A percentile compares a stretch with the other conserved stretches of the same genome.
Evolutionary conservation across 495 filamentous ascomycete species (phyloP).

Genomic region (Penicillium mononematosum): DNA sequence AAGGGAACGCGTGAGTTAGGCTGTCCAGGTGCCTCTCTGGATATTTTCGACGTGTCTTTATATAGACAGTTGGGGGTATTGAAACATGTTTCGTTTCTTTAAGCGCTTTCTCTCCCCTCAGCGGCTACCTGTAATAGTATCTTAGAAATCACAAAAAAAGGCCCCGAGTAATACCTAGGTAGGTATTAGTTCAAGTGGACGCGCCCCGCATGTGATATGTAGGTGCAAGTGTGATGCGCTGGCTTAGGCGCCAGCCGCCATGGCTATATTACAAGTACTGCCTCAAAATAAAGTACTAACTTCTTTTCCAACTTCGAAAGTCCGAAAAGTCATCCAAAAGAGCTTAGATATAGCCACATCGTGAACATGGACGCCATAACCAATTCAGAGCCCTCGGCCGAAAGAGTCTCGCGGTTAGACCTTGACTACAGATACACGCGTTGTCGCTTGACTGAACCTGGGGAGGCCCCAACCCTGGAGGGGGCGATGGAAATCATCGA

Average conservation of each 20-base stretch:
- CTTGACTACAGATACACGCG: not conserved
- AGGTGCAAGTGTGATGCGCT: not conserved
- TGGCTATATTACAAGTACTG: not conserved
- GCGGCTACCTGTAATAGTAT: too few relatives aligned
- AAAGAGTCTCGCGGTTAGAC: not conserved
- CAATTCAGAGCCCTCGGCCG: not conserved
- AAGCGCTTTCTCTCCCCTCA: too few relatives aligned
- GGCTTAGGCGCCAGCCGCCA: not conserved
- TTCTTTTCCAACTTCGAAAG: not conserved
- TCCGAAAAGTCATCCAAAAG: too few relatives aligned
- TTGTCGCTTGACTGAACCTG: not conserved
- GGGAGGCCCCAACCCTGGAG: conserved; percentile 2
- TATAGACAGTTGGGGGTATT: too few relatives aligned
- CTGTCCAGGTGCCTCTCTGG: too few relatives aligned
- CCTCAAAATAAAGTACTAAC: not conserved
- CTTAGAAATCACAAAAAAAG: too few relatives aligned
- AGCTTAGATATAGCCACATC: not conserved
- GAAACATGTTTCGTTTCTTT: too few relatives aligned
- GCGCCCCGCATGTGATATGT: not conserved
- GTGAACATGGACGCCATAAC: not conserved
- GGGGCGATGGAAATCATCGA: conserved; percentile 19
- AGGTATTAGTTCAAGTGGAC: not conserved
- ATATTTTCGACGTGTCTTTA: too few relatives aligned
- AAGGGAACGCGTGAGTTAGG: too few relatives aligned
- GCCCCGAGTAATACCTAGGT: too few relatives aligned